Percentiles rank a stretch among this genome's conserved stretches.
phyloP scores from a whole-genome alignment of 2,329 filamentous ascomycete species.

The Aspergillus pseudoglaucus region DNA sequence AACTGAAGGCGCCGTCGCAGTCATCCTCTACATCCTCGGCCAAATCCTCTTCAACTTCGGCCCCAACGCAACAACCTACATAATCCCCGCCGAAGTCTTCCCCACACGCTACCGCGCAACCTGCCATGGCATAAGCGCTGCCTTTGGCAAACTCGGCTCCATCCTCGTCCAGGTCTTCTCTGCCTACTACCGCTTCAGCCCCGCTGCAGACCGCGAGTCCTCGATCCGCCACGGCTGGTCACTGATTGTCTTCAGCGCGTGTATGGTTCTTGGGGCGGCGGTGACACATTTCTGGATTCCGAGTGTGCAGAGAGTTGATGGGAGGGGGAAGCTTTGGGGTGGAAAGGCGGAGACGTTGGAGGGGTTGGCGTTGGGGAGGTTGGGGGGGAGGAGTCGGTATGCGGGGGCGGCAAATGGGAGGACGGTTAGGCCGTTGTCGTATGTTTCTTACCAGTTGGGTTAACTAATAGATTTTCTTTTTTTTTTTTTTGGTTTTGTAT shows the following conservation, averaged over 20 bases:
- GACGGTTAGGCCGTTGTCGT: conserved; percentile 4
- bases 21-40: conserved; percentile 40
- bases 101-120: conserved; percentile 50
- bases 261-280: conserved; percentile 36
- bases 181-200: conserved; percentile 35
- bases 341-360: conserved; percentile 34
- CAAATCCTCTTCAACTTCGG: conserved; percentile 46
- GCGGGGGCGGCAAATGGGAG: conserved; percentile 8
- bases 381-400: conserved; percentile 31
- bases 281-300: conserved; percentile 39
- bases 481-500: background rate
- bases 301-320: conserved; percentile 26
- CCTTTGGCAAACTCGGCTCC: conserved; percentile 48
- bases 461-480: too few relatives aligned
- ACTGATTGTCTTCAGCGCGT: conserved; percentile 35
- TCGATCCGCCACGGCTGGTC: conserved; percentile 36
- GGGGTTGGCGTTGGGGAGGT: conserved; percentile 32
- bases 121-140: conserved; percentile 50
- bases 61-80: conserved; percentile 37
- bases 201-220: conserved; percentile 22
- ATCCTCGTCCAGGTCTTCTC: conserved; percentile 37
- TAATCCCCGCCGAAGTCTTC: conserved; percentile 52
- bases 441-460: background rate
- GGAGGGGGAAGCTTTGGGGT: conserved; percentile 24
- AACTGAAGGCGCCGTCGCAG: conserved; percentile 28